Percentiles rank a stretch among this genome's conserved stretches.
These are phyloP conservation scores for Omphalotus guepiniiformis DNA, from an alignment of 768 basidiomycete genomes.

Conservation along the genomic window DNA sequence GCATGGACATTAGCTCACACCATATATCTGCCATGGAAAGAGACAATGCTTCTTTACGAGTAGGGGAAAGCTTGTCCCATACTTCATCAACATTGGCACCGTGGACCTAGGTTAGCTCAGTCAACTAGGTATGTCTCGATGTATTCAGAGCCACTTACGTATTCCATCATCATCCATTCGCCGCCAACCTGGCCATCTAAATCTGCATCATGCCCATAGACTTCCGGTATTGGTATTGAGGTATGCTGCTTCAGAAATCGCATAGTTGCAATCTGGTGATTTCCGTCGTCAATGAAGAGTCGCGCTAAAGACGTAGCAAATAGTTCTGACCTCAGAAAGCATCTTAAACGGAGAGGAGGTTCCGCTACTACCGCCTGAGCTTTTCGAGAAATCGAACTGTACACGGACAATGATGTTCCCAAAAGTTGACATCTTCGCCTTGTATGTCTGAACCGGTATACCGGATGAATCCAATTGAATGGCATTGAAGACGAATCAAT, in stretches of 20 bases:
- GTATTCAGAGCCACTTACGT: constrained; percentile 2
- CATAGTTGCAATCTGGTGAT: constrained; percentile 12
- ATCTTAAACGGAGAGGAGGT: constrained; percentile 1
- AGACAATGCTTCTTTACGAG: constrained; percentile 5
- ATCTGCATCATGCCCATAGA: constrained; percentile 10
- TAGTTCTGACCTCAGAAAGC: constrained; percentile 5
- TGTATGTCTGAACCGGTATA: background rate
- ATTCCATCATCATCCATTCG: constrained; percentile 14
- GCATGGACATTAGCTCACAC: constrained; percentile 7
- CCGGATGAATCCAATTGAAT: background rate
- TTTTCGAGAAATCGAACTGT: background rate
- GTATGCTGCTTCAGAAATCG: constrained; percentile 7
- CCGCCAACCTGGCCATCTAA: constrained; percentile 10
- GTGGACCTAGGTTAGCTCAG: background rate
- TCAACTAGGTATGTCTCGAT: background rate
- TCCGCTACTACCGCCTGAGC: background rate
- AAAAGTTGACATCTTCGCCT: background rate
- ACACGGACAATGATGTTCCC: constrained; percentile 7
- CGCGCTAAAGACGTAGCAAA: background rate
- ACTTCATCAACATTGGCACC: background rate
- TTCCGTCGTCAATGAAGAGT: too few species aligned
- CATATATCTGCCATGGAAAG: constrained; percentile 8
- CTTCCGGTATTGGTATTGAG: constrained; percentile 10
- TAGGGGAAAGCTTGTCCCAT: constrained; percentile 4
- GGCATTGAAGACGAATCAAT: background rate